Base-by-base conservation (phyloP, 257 asterid genomes). In the Paraleonurus japonicus region DNA sequence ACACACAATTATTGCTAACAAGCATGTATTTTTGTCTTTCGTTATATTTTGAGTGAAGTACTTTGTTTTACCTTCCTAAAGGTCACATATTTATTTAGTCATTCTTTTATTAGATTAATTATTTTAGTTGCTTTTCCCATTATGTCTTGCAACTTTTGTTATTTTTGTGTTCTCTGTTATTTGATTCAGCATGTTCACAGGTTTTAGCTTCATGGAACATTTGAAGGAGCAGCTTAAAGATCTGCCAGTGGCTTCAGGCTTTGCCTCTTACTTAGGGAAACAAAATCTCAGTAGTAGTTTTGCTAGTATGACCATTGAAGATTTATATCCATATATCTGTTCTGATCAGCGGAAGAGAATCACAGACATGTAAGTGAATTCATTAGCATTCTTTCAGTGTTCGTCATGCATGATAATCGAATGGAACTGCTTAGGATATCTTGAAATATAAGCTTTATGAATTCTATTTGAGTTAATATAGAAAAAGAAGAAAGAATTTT, bases 331-430 rank as follows among this genome's bases (percentile, higher is more conserved):
- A 41, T 87, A 67, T 71, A 63, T 87, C 19, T 82, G 84, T 76
- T 74, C 83, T 5, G 80, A 79, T 65, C 45, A 62, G 78, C 75
- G 74, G 79, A 85, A 85, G 77, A 82, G 82, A 82, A 69, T 74
- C 15, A 37, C 80, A 55, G 81, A 85, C 39, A 72, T 59, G 96
- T 86, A 74, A 85, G 96, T 87, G 23, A 53, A 37, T 66, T 73
- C 23, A 64, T 32, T 24, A 3, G 55, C 22, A n/a, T 15, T n/a
- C 54, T 17, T 47, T 47, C 10, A n/a, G n/a, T 41, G 48, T 41
- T 41, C n/a, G n/a, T 3, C 48, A 41, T 41, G 48, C 48, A 41
- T 41, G n/a, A 11, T 41, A 41, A 41, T 41, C 48, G 15, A 41
- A 41, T 28, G 33, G 33, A 28, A 28, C 33, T 28, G 33, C 33